Percentiles rank a stretch among this genome's conserved stretches.
phyloP scores from a whole-genome alignment of 352 stramenopile genomes.

The Phytophthora fragariaefolia region DNA sequence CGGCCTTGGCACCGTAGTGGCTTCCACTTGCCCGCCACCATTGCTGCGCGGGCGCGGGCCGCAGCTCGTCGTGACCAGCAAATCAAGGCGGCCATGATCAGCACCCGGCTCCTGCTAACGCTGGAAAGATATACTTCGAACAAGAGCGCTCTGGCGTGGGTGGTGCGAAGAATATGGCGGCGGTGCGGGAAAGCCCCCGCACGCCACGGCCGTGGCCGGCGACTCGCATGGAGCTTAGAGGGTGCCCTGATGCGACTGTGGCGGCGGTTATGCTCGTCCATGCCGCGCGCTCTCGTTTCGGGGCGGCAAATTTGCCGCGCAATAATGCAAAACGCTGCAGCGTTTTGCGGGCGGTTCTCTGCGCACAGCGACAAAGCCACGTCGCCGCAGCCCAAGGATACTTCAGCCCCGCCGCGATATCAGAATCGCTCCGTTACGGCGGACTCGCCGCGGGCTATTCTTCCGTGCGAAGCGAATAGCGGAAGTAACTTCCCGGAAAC shows the following conservation, averaged over 20 bases:
- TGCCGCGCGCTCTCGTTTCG: constrained; percentile 8
- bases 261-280: constrained; percentile 24
- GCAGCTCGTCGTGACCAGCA: not conserved
- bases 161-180: constrained; percentile 14
- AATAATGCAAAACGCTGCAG: constrained; percentile 8
- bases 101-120: constrained; percentile 7
- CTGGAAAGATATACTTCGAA: constrained; percentile 37
- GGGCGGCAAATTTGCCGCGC: constrained; percentile 1
- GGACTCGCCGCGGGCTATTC: constrained; percentile 39
- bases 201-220: too few relatives aligned
- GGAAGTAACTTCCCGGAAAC: constrained; percentile 29
- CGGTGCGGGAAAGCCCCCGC: constrained; percentile 7
- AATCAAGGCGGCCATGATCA: not conserved
- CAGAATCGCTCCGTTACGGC: constrained; percentile 5
- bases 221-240: too few relatives aligned
- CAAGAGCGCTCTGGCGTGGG: constrained; percentile 8
- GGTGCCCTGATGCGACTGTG: not conserved
- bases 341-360: constrained; percentile 11
- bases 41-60: not conserved
- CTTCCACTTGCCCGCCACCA: not conserved
- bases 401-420: constrained; percentile 17
- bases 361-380: constrained; percentile 12
- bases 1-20: too few relatives aligned
- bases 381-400: constrained; percentile 10
- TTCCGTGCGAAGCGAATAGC: constrained; percentile 17